Percentiles rank a stretch among this genome's conserved stretches.
These are phyloP conservation scores for Begonia loranthoides DNA, from an alignment of 306 rosid genomes.

Conservation along the genomic window DNA sequence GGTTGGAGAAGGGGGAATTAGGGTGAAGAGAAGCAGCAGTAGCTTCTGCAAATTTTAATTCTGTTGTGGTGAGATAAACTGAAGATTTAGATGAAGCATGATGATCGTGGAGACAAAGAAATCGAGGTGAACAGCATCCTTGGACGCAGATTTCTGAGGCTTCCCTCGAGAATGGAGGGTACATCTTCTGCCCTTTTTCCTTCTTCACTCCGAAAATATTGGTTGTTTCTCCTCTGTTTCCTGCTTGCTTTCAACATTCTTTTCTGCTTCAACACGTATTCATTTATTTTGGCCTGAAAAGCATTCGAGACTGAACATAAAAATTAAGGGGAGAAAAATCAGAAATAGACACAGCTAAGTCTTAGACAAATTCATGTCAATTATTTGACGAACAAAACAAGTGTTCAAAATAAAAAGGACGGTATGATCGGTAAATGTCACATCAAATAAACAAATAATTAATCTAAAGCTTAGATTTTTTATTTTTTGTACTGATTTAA, in stretches of 20 bases:
- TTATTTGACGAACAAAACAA: not conserved
- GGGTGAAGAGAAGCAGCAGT: constrained; percentile 43
- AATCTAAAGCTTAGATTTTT: no score
- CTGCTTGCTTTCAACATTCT: not conserved
- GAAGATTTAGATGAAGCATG: constrained; percentile 14
- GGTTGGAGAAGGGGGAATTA: constrained; percentile 48
- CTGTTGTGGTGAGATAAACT: constrained; percentile 3
- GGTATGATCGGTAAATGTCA: no score
- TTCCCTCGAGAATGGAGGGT: constrained; percentile 25
- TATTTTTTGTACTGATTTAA: no score
- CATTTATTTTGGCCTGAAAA: no score
- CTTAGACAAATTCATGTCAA: not conserved
- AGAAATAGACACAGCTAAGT: not conserved
- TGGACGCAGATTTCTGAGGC: constrained; percentile 39
- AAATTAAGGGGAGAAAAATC: not conserved
- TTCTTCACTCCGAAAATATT: not conserved
- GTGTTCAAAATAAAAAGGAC: not conserved
- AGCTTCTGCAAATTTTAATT: constrained; percentile 22
- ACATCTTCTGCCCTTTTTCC: constrained; percentile 20
- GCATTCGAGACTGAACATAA: no score
- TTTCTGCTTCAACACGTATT: not conserved
- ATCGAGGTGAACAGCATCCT: constrained; percentile 42
- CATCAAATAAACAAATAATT: no score
- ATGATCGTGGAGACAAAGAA: constrained; percentile 20
- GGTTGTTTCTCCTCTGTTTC: not conserved